Conservation (phyloP, 1,284 basidiomycete genomes). For the Anthracocystis panici-leucophaei region DNA sequence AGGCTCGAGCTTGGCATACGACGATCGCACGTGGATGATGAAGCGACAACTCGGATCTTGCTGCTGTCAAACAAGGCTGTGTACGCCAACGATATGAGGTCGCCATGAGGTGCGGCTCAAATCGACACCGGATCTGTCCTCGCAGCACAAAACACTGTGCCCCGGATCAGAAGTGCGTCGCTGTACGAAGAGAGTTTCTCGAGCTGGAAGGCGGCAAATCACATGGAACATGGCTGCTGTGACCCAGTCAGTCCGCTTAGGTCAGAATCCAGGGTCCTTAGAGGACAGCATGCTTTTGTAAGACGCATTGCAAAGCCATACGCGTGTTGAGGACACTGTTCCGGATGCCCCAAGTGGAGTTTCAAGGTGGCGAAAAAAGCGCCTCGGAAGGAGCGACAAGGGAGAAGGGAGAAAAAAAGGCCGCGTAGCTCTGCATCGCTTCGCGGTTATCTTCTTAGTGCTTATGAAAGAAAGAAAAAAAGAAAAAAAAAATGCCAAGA, state of each 20-base stretch:
- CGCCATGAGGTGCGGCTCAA: no score
- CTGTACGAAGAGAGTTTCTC: background rate
- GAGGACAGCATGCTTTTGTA: conserved; percentile 17
- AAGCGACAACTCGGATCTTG: no score
- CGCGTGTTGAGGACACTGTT: background rate
- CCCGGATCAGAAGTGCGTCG: conserved; percentile 13
- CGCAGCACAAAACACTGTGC: background rate
- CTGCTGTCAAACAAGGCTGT: no score
- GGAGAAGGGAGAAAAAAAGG: background rate
- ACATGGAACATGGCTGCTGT: conserved; percentile 7
- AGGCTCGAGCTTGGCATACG: no score
- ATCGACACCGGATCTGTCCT: conserved; percentile 6
- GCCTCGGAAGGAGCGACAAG: background rate
- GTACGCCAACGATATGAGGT: no score
- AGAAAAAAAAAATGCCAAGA: conserved; percentile 8
- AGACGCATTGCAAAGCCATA: conserved; percentile 9
- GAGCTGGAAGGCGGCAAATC: background rate
- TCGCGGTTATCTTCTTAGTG: conserved; percentile 3
- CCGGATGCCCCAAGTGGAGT: conserved; percentile 15
- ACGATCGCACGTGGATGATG: no score
- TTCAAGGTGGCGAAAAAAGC: background rate
- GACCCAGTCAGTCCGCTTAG: conserved; percentile 9
- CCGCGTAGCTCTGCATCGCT: conserved; percentile 3
- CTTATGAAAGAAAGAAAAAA: no score
- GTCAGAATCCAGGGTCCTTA: conserved; percentile 34